These are phyloP conservation scores for Tricholoma saponaceum DNA, from an alignment of 768 basidiomycete genomes.

Conservation along the genomic window DNA sequence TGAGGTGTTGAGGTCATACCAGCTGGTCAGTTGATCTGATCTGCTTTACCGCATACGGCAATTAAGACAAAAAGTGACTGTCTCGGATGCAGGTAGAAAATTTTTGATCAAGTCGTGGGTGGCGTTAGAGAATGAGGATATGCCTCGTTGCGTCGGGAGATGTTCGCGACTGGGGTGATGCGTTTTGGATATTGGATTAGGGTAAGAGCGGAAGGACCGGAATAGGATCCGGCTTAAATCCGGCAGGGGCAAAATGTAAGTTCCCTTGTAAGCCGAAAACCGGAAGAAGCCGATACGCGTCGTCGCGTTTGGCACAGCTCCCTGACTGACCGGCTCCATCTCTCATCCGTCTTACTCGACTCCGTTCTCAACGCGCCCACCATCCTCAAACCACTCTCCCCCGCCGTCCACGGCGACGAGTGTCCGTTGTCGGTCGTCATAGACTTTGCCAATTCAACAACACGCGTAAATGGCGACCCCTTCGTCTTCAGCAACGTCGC, in stretches of 20 bases:
- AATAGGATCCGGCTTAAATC: constrained; percentile 11
- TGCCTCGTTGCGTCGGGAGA: too few species aligned
- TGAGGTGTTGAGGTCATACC: too few species aligned
- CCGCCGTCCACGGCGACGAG: constrained; percentile 28
- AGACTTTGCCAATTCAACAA: constrained; percentile 6
- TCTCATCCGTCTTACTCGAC: constrained; percentile 20
- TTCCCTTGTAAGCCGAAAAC: constrained; percentile 33
- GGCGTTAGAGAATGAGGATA: too few species aligned
- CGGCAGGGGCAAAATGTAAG: constrained; percentile 16
- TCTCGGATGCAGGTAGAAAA: constrained; percentile 1
- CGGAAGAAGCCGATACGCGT: constrained; percentile 51
- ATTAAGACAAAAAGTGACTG: neutral
- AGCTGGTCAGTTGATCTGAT: constrained; percentile 31
- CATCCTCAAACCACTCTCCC: constrained; percentile 34
- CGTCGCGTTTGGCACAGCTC: constrained; percentile 44
- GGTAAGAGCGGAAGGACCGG: constrained; percentile 25
- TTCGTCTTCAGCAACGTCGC: constrained; percentile 77
- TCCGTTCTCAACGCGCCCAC: constrained; percentile 29
- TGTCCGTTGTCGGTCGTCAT: constrained; percentile 18
- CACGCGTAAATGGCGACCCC: constrained; percentile 71
- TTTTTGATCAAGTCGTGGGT: too few species aligned
- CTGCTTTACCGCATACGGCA: constrained; percentile 11
- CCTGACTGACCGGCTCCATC: constrained; percentile 25
- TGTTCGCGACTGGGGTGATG: too few species aligned
- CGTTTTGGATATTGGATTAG: too few species aligned